A percentile compares a stretch with the other conserved stretches of the same genome.
phyloP scores from a whole-genome alignment of 805 yeast species.

The Ogataea angusta region DNA sequence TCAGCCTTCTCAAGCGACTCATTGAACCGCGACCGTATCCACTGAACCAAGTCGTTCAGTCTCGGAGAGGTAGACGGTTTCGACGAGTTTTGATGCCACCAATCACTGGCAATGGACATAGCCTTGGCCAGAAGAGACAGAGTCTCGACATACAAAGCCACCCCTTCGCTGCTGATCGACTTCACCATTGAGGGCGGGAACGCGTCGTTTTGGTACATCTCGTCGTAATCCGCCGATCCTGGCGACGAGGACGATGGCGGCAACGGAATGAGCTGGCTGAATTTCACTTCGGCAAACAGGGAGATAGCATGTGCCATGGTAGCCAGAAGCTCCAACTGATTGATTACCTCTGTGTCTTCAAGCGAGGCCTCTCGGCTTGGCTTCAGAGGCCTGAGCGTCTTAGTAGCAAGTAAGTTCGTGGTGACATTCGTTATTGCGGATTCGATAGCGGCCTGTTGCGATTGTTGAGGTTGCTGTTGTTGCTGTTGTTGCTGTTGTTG shows the following conservation, averaged over 20 bases:
- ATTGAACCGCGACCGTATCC: slow-evolving; percentile 87
- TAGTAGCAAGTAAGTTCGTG: slow-evolving; percentile 14
- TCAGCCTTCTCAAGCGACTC: slow-evolving; percentile 90
- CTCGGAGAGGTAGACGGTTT: slow-evolving; percentile 37
- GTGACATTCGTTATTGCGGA: slow-evolving; percentile 17
- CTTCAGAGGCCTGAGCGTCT: slow-evolving; percentile 26
- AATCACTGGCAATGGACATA: slow-evolving; percentile 78
- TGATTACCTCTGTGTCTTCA: slow-evolving; percentile 38
- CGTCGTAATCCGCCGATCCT: slow-evolving; percentile 19
- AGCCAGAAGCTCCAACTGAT: slow-evolving; percentile 66
- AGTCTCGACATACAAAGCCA: slow-evolving; percentile 78
- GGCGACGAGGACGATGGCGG: slow-evolving; percentile 46
- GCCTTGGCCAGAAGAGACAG: slow-evolving; percentile 80
- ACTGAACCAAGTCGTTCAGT: slow-evolving; percentile 75
- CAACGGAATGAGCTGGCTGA: slow-evolving; percentile 75
- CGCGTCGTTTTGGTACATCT: slow-evolving; percentile 36
- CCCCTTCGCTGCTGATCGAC: slow-evolving; percentile 78
- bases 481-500: slow-evolving; percentile 14
- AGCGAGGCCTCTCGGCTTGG: slow-evolving; percentile 21
- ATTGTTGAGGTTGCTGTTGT: slow-evolving; percentile 13
- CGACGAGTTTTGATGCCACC: slow-evolving; percentile 69
- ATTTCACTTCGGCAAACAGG: slow-evolving; percentile 87
- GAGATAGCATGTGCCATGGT: slow-evolving; percentile 89
- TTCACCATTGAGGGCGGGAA: slow-evolving; percentile 57
- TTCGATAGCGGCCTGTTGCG: slow-evolving; percentile 12